phyloP scores from a whole-genome alignment of 345 rosid genomes.

The Microthlaspi erraticum region DNA sequence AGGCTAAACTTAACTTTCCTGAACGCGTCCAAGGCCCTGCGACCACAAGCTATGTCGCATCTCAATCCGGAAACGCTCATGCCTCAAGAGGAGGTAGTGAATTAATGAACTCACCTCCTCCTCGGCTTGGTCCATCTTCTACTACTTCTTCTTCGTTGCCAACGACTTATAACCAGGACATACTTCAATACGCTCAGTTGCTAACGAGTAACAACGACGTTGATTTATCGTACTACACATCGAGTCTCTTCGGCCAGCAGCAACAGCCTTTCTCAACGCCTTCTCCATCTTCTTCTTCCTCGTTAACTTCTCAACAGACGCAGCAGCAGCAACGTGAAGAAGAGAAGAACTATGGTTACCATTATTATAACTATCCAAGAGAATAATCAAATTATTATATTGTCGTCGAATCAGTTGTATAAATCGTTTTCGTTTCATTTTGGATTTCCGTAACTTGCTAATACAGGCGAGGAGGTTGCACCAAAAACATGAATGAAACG shows the following conservation, averaged over 20 bases:
- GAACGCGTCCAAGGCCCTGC: slow-evolving; percentile 71
- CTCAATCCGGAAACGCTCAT: not conserved
- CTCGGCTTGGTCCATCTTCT: slow-evolving; percentile 31
- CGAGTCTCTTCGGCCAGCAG: slow-evolving; percentile 57
- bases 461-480: slow-evolving; percentile 7
- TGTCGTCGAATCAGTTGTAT: slow-evolving; percentile 18
- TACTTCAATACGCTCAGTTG: slow-evolving; percentile 74
- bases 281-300: slow-evolving; percentile 48
- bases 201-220: slow-evolving; percentile 71
- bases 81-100: slow-evolving; percentile 14
- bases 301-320: slow-evolving; percentile 31
- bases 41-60: slow-evolving; percentile 32
- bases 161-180: slow-evolving; percentile 60
- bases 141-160: slow-evolving; percentile 38
- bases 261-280: slow-evolving; percentile 45
- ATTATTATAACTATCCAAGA: slow-evolving; percentile 42
- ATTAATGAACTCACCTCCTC: slow-evolving; percentile 32
- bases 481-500: slow-evolving; percentile 4
- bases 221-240: slow-evolving; percentile 60
- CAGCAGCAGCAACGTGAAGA: slow-evolving; percentile 37
- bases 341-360: slow-evolving; percentile 36
- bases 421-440: slow-evolving; percentile 16
- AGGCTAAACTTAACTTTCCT: slow-evolving; percentile 93
- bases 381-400: slow-evolving; percentile 26
- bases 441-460: not conserved